Conservation (phyloP, 768 basidiomycete genomes). For the Boletus insuetus region DNA sequence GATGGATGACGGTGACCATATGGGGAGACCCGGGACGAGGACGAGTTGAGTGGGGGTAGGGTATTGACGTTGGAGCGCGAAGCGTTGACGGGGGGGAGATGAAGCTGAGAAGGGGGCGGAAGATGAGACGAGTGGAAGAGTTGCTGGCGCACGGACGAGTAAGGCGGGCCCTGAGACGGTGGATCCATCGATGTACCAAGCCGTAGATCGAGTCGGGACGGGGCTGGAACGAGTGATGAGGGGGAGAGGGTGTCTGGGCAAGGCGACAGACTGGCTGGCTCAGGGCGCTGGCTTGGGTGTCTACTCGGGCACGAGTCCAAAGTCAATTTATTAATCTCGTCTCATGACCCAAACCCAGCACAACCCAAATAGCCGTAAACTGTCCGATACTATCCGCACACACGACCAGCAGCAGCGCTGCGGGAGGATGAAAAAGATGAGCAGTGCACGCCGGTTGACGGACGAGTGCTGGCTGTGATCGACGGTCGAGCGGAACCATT, state of each 20-base stretch:
- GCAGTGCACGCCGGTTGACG: constrained; percentile 1
- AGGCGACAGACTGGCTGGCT: background rate
- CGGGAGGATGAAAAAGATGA: background rate
- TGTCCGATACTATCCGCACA: constrained; percentile 7
- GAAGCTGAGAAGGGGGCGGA: constrained; percentile 43
- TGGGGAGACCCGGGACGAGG: constrained; percentile 25
- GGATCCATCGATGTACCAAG: constrained; percentile 19
- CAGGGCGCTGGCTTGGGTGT: constrained; percentile 9
- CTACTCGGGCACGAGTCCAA: constrained; percentile 17
- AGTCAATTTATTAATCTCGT: constrained; percentile 25
- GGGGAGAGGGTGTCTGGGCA: too few species aligned
- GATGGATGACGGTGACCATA: constrained; percentile 28
- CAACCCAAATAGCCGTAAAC: constrained; percentile 28
- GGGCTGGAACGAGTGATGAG: constrained; percentile 1
- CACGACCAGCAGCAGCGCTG: background rate
- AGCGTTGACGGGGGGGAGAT: constrained; percentile 35
- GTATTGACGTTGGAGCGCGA: constrained; percentile 38
- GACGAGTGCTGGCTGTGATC: constrained; percentile 20
- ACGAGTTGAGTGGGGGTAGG: constrained; percentile 38
- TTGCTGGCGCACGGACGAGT: constrained; percentile 29
- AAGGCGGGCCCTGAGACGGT: constrained; percentile 31
- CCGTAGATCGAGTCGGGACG: constrained; percentile 1
- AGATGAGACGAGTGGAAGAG: constrained; percentile 44
- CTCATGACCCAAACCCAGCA: constrained; percentile 12
- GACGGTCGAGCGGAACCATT: constrained; percentile 23